phyloP scores from a whole-genome alignment of 2,329 filamentous ascomycete genomes.

The Cercospora berteroae region DNA sequence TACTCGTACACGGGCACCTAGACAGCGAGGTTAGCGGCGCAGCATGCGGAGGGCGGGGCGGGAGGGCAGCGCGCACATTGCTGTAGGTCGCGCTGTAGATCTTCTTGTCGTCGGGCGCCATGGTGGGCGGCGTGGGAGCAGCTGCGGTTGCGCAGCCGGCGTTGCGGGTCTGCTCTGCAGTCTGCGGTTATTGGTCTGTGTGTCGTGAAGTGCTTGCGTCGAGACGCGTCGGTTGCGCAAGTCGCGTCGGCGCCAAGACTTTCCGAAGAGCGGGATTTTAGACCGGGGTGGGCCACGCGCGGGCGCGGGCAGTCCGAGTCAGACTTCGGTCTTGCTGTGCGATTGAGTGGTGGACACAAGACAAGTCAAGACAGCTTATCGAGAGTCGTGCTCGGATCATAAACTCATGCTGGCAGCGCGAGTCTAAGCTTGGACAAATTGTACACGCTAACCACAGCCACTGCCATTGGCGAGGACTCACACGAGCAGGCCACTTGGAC shows the following conservation, averaged over 20 bases:
- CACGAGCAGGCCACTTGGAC: not conserved
- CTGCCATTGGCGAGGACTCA: not conserved
- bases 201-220: constrained; percentile 2
- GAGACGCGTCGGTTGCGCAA: not conserved
- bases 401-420: not conserved
- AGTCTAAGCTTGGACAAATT: not conserved
- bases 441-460: not conserved
- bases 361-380: not conserved
- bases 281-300: not conserved
- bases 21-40: not conserved
- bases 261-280: not conserved
- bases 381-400: not conserved
- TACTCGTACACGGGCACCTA: constrained; percentile 95
- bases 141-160: constrained; percentile 2
- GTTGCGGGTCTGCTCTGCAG: not conserved
- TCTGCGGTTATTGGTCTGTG: constrained; percentile 3
- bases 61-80: constrained; percentile 34
- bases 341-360: not conserved
- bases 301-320: not conserved
- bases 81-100: constrained; percentile 67
- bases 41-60: not conserved
- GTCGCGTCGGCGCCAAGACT: constrained; percentile 2
- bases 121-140: constrained; percentile 6
- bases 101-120: constrained; percentile 38
- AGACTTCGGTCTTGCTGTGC: not conserved